phyloP scores from a whole-genome alignment of 306 rosid genomes.

The Quillaja saponaria region DNA sequence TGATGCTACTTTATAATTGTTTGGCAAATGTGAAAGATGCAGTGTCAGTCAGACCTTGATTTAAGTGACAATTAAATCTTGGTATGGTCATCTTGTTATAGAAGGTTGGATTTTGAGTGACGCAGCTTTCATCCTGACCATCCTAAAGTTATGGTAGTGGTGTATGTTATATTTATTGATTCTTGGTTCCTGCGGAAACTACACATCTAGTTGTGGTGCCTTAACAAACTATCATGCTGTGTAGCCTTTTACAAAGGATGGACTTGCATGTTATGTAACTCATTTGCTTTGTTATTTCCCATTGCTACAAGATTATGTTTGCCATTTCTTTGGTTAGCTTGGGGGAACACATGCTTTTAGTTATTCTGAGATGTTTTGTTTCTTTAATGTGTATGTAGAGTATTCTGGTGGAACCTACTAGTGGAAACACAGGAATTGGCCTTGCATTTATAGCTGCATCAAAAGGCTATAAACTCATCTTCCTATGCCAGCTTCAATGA shows the following conservation, averaged over 20 bases:
- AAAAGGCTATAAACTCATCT: constrained; percentile 89
- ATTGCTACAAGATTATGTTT: too few relatives aligned
- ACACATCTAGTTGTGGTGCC: constrained; percentile 5
- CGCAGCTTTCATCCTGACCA: constrained; percentile 4
- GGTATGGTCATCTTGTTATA: not conserved
- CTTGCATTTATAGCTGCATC: constrained; percentile 98
- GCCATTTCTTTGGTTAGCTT: not conserved
- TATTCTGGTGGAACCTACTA: constrained; percentile 92
- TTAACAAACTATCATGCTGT: constrained; percentile 4
- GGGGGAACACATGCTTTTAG: not conserved
- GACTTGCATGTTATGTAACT: constrained; percentile 4
- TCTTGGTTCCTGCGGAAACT: not conserved
- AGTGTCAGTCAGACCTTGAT: not conserved
- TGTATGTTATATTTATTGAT: constrained; percentile 6
- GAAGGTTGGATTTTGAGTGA: not conserved
- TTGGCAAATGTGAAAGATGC: constrained; percentile 3
- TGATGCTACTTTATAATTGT: too few relatives aligned
- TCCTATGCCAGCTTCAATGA: constrained; percentile 99
- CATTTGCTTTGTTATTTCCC: constrained; percentile 5
- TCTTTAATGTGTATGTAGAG: constrained; percentile 50
- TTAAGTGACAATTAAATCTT: not conserved
- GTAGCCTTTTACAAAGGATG: too few relatives aligned
- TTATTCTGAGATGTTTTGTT: constrained; percentile 32
- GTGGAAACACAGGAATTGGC: constrained; percentile 99
- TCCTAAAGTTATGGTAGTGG: not conserved